These are phyloP conservation scores for Thielaviopsis euricoi DNA, from an alignment of 2,329 filamentous ascomycete genomes.

Conservation along the genomic window DNA sequence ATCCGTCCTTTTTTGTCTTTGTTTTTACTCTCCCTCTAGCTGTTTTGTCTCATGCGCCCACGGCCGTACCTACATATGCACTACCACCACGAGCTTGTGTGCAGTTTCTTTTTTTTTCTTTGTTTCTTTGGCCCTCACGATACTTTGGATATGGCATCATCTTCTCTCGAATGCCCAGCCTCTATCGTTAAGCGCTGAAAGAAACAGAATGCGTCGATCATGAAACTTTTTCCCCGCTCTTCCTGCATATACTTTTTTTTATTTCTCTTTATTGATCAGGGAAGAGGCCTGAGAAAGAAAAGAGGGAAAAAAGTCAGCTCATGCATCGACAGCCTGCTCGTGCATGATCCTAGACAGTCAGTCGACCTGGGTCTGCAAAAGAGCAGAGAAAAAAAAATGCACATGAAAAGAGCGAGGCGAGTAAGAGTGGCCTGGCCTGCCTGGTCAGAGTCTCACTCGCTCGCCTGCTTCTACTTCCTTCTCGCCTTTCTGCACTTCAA, in stretches of 20 bases:
- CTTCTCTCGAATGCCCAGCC: neutral
- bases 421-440: too few species aligned
- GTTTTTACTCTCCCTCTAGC: neutral
- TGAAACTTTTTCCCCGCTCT: neutral
- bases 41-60: neutral
- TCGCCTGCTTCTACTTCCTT: neutral
- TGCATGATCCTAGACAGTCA: neutral
- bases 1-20: neutral
- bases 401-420: too few species aligned
- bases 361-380: neutral
- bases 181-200: neutral
- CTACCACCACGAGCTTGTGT: neutral
- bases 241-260: neutral
- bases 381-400: neutral
- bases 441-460: too few species aligned
- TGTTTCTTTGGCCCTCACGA: neutral
- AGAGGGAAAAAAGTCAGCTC: neutral
- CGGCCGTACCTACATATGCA: neutral
- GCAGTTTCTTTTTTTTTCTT: neutral
- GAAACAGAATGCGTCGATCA: neutral
- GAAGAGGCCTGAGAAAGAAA: neutral
- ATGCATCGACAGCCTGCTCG: neutral
- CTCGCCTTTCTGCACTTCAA: slow-evolving; percentile 12
- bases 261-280: neutral
- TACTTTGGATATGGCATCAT: neutral